Percentiles rank a stretch among this genome's conserved stretches.
Conservation (phyloP, 305 asterid genomes). For the Solanum hybrid region DNA sequence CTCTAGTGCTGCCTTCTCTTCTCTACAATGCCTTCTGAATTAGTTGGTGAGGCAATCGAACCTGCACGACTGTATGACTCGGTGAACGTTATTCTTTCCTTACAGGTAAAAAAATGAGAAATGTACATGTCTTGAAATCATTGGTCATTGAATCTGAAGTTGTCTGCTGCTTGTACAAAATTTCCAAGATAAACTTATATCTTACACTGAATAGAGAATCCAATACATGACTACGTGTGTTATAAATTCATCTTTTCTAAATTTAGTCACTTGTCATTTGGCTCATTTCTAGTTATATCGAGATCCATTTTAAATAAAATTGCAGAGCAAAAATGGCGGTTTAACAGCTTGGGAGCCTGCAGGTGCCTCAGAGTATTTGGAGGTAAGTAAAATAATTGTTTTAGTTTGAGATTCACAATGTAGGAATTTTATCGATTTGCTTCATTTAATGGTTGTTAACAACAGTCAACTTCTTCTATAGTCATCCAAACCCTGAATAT, state of each 20-base stretch:
- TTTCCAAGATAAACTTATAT: background rate
- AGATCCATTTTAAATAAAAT: background rate
- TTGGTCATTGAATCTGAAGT: background rate
- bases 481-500: background rate
- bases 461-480: background rate
- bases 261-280: background rate
- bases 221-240: background rate
- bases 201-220: background rate
- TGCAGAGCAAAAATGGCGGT: slow-evolving; percentile 89
- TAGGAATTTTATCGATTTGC: background rate
- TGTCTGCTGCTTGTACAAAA: background rate
- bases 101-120: slow-evolving; percentile 42
- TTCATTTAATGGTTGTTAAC: background rate
- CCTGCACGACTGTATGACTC: slow-evolving; percentile 55
- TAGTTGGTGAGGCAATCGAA: slow-evolving; percentile 64
- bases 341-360: slow-evolving; percentile 96
- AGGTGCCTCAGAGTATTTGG: slow-evolving; percentile 69
- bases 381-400: slow-evolving; percentile 27
- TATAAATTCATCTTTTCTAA: background rate
- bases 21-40: slow-evolving; percentile 68
- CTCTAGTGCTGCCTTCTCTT: slow-evolving; percentile 72
- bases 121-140: background rate
- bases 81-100: slow-evolving; percentile 58
- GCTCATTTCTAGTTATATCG: background rate
- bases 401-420: background rate